phyloP scores from a whole-genome alignment of 306 rosid species.

The Medicago ruthenica region DNA sequence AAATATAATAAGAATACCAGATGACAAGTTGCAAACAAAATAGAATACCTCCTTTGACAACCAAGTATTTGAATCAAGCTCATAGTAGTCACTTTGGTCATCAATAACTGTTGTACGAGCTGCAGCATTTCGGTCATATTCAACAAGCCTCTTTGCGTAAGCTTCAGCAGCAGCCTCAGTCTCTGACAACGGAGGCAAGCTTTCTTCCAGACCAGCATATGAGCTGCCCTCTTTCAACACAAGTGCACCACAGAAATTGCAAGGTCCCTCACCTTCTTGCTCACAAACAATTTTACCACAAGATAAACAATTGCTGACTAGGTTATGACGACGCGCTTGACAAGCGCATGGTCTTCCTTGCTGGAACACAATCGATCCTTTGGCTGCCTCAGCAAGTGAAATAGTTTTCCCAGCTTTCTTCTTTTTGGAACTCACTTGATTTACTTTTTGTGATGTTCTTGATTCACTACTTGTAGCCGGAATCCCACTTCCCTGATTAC shows the following conservation, averaged over 20 bases:
- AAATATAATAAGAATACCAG: conserved; percentile 9
- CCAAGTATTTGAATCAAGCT: conserved; percentile 96
- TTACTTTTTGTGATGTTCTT: conserved; percentile 54
- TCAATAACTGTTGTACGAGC: conserved; percentile 94
- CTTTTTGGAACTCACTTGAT: conserved; percentile 75
- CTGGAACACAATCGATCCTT: conserved; percentile 87
- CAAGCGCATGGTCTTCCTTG: conserved; percentile 91
- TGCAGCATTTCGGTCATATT: conserved; percentile 89
- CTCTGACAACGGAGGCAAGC: conserved; percentile 67
- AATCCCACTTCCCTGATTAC: conserved; percentile 50
- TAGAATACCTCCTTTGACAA: conserved; percentile 77
- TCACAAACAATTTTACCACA: conserved; percentile 97
- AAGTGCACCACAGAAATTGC: conserved; percentile 86
- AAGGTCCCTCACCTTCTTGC: conserved; percentile 99
- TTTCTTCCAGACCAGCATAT: conserved; percentile 89
- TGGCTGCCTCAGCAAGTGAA: conserved; percentile 91
- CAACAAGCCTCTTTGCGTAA: conserved; percentile 90
- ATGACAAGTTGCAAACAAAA: conserved; percentile 27
- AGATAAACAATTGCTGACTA: conserved; percentile 86
- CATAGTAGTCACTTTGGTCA: conserved; percentile 97
- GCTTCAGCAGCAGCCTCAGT: conserved; percentile 90
- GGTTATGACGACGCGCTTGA: conserved; percentile 82
- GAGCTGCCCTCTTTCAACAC: conserved; percentile 87
- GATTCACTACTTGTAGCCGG: conserved; percentile 50
- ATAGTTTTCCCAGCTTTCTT: conserved; percentile 81